Base-by-base conservation (phyloP, 768 basidiomycete species). In the Psilocybe cubensis region DNA sequence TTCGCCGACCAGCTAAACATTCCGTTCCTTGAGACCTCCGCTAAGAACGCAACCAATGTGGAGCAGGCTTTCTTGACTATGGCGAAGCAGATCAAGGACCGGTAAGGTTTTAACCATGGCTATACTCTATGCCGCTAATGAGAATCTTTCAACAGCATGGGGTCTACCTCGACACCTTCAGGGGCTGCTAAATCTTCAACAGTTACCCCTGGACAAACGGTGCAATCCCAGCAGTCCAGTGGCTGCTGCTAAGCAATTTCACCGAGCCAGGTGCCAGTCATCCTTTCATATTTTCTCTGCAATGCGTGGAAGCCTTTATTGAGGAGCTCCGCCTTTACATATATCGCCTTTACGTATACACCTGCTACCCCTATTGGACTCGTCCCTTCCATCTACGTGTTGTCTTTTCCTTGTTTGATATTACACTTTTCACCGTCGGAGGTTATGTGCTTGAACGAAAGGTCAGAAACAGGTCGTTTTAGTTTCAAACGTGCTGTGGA, bases 41-140 rank as follows among this genome's bases (percentile, higher is more conserved):
- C 97, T 31, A 98, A 98, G 91, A 94, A 92, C 67, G 94, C 96
- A 52, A 96, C 95, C 60, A 97, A 97, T 66, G 97, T 99, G 58
- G 97, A 99, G 74, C 94, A 99, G 75, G 96, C 97, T 4, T 99
- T 99, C 86, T 88, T 98, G 81, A 96, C 95, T 27, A 93, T 99
- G 85, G 96, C 97, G 3, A 92, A 96, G 81, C 92, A 94, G 76
- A 94, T 94, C 71, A 94, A 94, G 72, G 92, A 94, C 73, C 86
- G 92, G 92, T 90, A 66, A 28, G 84, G 61, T 18, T 53, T 11
- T 27, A 14, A 10, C 35, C 25, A 18, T 45, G 18, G 27, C 9
- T 29, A 29, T 49, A 21, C 46, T 1, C 55, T 38, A 10, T 38
- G 8, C 6, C 14, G 35, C 40, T 29, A 40, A 52, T 54, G 38